These are phyloP conservation scores for Lithospermum erythrorhizon DNA, from an alignment of 257 asterid genomes.

Conservation along the genomic window DNA sequence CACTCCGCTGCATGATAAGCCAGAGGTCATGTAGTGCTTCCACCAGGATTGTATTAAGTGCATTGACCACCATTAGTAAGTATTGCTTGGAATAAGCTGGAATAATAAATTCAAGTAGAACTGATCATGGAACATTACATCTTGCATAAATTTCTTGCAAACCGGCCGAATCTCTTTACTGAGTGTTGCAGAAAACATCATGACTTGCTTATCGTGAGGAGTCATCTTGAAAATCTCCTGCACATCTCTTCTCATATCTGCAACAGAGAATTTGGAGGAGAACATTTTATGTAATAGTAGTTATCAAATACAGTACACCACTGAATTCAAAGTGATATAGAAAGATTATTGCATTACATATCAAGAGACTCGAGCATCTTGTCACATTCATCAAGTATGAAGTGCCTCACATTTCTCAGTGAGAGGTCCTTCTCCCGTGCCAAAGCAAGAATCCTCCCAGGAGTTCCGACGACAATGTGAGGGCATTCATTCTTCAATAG, in stretches of 20 bases:
- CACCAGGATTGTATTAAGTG: too few relatives aligned
- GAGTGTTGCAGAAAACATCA: slow-evolving; percentile 95
- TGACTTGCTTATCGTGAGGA: slow-evolving; percentile 93
- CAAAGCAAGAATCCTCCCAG: slow-evolving; percentile 75
- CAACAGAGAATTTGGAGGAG: background rate
- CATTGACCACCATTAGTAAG: slow-evolving; percentile 31
- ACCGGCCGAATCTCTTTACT: slow-evolving; percentile 94
- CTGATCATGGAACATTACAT: slow-evolving; percentile 86
- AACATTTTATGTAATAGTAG: background rate
- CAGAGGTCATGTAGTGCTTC: slow-evolving; percentile 37
- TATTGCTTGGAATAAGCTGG: slow-evolving; percentile 36
- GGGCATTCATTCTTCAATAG: slow-evolving; percentile 88
- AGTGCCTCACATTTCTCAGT: slow-evolving; percentile 77
- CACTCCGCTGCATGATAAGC: background rate
- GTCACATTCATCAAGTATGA: slow-evolving; percentile 84
- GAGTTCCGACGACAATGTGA: slow-evolving; percentile 85
- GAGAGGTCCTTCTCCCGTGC: slow-evolving; percentile 75
- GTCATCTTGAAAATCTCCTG: slow-evolving; percentile 93
- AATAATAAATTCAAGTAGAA: slow-evolving; percentile 46
- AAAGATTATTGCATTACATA: slow-evolving; percentile 7
- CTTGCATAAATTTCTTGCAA: slow-evolving; percentile 96
- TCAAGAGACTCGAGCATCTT: slow-evolving; percentile 96
- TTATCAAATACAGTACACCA: background rate
- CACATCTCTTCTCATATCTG: slow-evolving; percentile 93
- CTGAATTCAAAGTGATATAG: background rate